Evolutionary conservation across 768 basidiomycete genomes (phyloP), one percentile per base, ranked within the genome.

Genomic region (Pleurotus tuoliensis): DNA sequence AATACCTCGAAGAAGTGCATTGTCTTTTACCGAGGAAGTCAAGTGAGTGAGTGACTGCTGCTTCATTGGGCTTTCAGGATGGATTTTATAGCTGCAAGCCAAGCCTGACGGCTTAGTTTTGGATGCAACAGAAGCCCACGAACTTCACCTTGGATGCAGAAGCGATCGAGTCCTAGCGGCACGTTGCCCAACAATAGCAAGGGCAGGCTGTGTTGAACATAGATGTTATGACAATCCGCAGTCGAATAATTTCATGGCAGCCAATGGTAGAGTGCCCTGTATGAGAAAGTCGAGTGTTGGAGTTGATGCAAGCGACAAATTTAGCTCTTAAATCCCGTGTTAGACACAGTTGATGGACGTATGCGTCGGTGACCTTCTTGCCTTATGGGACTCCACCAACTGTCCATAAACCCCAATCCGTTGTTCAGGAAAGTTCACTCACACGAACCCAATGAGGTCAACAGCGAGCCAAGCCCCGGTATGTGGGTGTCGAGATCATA

Each of bases 81-180:
- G n/a, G 51, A 41, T 41, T 53, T 53, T 53, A 53, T 53, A 53
- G 16, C 37, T 53, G 37, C 51, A 53, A 40, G 25, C 9, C 37
- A 20, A 11, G 25, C 48, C 37, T 50, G 25, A 39, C 39, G 4
- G 24, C 39, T 40, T 53, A 53, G 22, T 53, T 53, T 53, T 41
- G 39, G 51, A 11, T 27, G 16, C 22, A 50, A 50, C 48, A 20
- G 27, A n/a, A 24, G 12, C 48, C 48, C 48, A 47, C 48, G 27
- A 27, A 24, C n/a, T 50, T 50, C 48, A 39, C 41, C 16, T 41
- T 53, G n/a, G 51, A 41, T 25, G 15, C 11, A 50, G 27, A 38
- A 41, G 34, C 8, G 22, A 41, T 22, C 39, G 51, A 20, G 38
- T 34, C 18, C 37, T 43, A 39, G 27, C 37, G 9, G 37, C 20